Percentiles rank a stretch among this genome's conserved stretches.
These are phyloP conservation scores for Venturia oleaginea DNA, from an alignment of 2,329 filamentous ascomycete genomes.

Conservation along the genomic window DNA sequence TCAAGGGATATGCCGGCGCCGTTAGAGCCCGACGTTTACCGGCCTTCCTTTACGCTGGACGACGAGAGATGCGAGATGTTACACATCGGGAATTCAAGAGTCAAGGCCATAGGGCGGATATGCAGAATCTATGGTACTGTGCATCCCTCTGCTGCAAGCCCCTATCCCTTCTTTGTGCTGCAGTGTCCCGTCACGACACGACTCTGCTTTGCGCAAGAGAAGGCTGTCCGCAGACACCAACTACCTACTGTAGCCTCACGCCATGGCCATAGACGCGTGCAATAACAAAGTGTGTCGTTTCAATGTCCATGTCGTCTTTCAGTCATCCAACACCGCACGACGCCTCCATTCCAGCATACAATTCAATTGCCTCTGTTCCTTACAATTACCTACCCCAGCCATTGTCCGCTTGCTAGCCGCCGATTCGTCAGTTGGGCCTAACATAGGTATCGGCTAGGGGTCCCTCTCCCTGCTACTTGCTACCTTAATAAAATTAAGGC, in stretches of 20 bases:
- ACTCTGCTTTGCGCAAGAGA: neutral
- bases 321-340: neutral
- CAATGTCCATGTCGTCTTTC: neutral
- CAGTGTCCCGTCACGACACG: neutral
- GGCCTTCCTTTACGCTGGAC: neutral
- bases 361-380: neutral
- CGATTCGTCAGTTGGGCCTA: neutral
- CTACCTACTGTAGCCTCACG: neutral
- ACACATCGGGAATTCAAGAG: no score
- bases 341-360: no score
- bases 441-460: neutral
- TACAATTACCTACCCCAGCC: neutral
- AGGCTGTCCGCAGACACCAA: neutral
- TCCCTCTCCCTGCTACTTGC: neutral
- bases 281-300: neutral
- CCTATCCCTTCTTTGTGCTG: neutral
- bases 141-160: neutral
- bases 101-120: no score
- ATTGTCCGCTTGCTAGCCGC: neutral
- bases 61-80: no score
- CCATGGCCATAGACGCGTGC: neutral
- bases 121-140: no score
- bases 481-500: constrained; percentile 4
- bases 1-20: neutral
- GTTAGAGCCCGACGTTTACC: neutral